Percentiles rank a stretch among this genome's conserved stretches.
phyloP scores from a whole-genome alignment of 129 eudicot genomes.

The Artemisia annua region DNA sequence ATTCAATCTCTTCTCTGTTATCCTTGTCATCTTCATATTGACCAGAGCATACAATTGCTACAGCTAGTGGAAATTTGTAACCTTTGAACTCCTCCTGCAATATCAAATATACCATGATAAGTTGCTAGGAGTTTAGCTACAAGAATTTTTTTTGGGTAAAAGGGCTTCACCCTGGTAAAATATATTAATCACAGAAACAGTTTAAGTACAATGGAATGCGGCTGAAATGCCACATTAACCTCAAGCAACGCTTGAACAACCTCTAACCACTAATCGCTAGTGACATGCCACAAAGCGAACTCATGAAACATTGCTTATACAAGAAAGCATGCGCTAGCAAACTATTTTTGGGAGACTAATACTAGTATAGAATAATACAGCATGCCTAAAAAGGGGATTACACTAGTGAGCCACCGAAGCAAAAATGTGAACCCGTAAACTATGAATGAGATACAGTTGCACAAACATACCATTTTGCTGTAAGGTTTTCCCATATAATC shows the following conservation, averaged over 20 bases:
- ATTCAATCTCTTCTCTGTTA: constrained; percentile 38
- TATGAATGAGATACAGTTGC: neutral
- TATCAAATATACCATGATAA: constrained; percentile 12
- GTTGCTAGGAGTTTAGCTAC: neutral
- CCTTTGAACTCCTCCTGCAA: constrained; percentile 35
- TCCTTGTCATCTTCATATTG: constrained; percentile 49
- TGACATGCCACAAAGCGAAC: no score
- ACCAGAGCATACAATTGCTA: constrained; percentile 49
- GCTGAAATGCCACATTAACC: no score
- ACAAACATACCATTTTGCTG: constrained; percentile 13
- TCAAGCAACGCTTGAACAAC: no score
- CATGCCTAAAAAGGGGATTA: no score
- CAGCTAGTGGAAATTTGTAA: constrained; percentile 45
- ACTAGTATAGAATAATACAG: no score
- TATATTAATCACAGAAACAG: no score
- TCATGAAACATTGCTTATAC: neutral
- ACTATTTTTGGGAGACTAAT: neutral
- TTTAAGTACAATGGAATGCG: no score
- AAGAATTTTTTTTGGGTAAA: no score
- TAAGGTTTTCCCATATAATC: constrained; percentile 43
- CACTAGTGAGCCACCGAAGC: neutral
- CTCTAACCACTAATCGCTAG: no score
- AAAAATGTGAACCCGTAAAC: neutral
- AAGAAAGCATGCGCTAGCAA: neutral
- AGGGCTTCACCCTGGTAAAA: no score